phyloP scores from a whole-genome alignment of 1,139 yeast species.

The Taiozyma sp. region DNA sequence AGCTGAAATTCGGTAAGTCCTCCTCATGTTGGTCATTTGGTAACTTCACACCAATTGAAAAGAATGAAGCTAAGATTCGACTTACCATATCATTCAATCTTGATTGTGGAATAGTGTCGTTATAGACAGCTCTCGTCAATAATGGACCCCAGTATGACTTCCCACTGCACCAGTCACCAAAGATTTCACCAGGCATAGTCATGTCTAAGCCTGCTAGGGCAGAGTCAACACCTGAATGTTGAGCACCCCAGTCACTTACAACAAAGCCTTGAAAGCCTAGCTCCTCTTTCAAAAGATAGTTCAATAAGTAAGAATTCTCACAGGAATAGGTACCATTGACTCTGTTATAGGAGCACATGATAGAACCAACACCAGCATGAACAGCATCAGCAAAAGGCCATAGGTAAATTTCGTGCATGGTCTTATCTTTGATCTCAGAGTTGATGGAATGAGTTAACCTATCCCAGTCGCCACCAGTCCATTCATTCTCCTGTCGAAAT shows the following conservation, averaged over 20 bases:
- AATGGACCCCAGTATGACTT: conserved; percentile 55
- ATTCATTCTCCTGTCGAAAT: conserved; percentile 53
- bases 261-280: conserved; percentile 65
- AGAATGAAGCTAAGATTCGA: conserved; percentile 54
- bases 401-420: conserved; percentile 56
- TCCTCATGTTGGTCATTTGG: conserved; percentile 26
- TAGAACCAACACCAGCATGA: conserved; percentile 54
- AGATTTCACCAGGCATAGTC: conserved; percentile 62
- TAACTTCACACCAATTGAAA: conserved; percentile 34
- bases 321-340: conserved; percentile 57
- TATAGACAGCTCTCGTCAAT: conserved; percentile 49
- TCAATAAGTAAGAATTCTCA: conserved; percentile 53
- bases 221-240: conserved; percentile 50
- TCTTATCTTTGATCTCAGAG: conserved; percentile 53
- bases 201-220: conserved; percentile 59
- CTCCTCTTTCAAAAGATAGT: conserved; percentile 53
- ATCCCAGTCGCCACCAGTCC: conserved; percentile 40
- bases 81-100: conserved; percentile 60
- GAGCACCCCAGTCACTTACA: conserved; percentile 64
- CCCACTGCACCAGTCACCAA: conserved; percentile 49
- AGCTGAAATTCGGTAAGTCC: conserved; percentile 50
- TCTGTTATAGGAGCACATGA: conserved; percentile 58
- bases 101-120: conserved; percentile 49
- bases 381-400: conserved; percentile 68
- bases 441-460: conserved; percentile 35